Conservation (phyloP, 805 yeast species). For the Candida ortonii region DNA sequence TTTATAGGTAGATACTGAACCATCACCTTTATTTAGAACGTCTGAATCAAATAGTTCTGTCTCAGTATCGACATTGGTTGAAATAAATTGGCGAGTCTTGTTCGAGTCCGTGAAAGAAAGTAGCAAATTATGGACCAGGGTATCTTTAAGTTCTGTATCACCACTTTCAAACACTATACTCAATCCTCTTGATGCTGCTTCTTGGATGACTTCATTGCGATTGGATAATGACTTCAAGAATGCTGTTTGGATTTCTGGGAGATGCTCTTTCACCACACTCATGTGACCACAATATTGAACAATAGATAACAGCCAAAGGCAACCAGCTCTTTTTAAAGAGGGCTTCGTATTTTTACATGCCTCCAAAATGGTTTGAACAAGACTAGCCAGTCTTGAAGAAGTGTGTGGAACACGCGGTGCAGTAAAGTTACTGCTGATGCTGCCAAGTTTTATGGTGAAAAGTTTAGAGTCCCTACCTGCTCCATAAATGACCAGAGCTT, state of each 20-base stretch:
- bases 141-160: slow-evolving; percentile 61
- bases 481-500: slow-evolving; percentile 68
- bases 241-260: slow-evolving; percentile 64
- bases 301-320: slow-evolving; percentile 82
- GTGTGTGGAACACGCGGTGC: slow-evolving; percentile 10
- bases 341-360: slow-evolving; percentile 70
- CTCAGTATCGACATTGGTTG: slow-evolving; percentile 73
- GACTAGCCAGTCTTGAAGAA: slow-evolving; percentile 17
- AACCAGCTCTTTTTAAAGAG: slow-evolving; percentile 65
- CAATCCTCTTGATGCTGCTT: slow-evolving; percentile 86
- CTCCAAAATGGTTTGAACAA: slow-evolving; percentile 50
- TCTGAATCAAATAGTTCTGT: slow-evolving; percentile 87
- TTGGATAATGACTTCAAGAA: slow-evolving; percentile 80
- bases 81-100: slow-evolving; percentile 40
- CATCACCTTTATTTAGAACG: slow-evolving; percentile 72
- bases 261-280: slow-evolving; percentile 35
- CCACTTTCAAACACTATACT: slow-evolving; percentile 80
- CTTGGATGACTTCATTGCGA: slow-evolving; percentile 85
- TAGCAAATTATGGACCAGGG: slow-evolving; percentile 68
- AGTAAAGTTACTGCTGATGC: slow-evolving; percentile 35
- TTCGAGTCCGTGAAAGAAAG: slow-evolving; percentile 74
- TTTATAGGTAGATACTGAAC: slow-evolving; percentile 85
- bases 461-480: slow-evolving; percentile 72
- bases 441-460: slow-evolving; percentile 51
- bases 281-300: slow-evolving; percentile 68